Base-by-base conservation (phyloP, 805 yeast genomes). In the Cyberlindnera bimundalis region DNA sequence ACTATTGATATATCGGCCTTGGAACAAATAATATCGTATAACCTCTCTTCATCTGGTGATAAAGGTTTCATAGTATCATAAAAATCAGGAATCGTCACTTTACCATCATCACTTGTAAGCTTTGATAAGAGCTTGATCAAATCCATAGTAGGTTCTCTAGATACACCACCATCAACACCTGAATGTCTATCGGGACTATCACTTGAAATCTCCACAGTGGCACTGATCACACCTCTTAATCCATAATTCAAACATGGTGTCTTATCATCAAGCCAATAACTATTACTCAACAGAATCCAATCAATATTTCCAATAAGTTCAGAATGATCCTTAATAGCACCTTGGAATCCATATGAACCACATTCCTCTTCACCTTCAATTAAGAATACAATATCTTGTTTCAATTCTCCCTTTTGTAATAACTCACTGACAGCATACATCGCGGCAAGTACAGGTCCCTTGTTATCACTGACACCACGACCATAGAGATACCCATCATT, bases 341-440 rank as follows among this genome's bases (percentile, higher is more conserved):
- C 71, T 52, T 80, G 79, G 58, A 91, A 88, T 0, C 97, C 96
- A 52, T 74, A 75, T 0, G 96, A 86, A 1, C 97, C 98, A 42
- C 86, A 76, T 60, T 91, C 99, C 62, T 93, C 99, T 60, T 89
- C 96, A 33, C 99, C 99, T 63, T 91, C 99, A 35, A 91, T 71
- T 13, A 91, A 56, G 53, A 93, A 90, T 0, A 84, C 79, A 4
- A 91, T 81, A 59, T 91, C 96, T 33, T 81, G 72, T 6, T 69
- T 66, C 16, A 93, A 69, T 33, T 74, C 62, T 0, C 70, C 65
- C 10, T 66, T 62, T 21, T 74, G 74, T 39, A 65, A 65, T 12
- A 88, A 62, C 39, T 84, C 87, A 0, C 93, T 90, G 15, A 84
- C 95, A 0, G 96, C 87, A 62, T 79, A 89, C 3, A 91, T 73